Evolutionary conservation across 139 green algal genomes (phyloP).

Genomic region (Auxenochlorella protothecoides): DNA sequence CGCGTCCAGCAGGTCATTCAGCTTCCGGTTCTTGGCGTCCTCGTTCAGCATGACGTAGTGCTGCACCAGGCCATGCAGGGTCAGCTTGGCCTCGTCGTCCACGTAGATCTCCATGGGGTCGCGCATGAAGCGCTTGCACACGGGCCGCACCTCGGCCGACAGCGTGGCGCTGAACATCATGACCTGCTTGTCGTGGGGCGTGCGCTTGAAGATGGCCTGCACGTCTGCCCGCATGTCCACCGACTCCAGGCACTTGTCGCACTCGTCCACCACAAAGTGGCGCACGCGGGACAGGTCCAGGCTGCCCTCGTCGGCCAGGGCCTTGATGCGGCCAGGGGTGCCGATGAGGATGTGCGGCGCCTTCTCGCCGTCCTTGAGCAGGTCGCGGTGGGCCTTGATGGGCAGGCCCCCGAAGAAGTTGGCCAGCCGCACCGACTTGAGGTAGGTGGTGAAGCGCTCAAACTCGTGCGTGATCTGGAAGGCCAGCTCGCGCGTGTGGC

Average conservation of each 20-base stretch:
- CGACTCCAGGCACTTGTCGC: constrained; percentile 98
- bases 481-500: constrained; percentile 97
- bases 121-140: constrained; percentile 99
- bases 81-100: constrained; percentile 98
- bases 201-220: constrained; percentile 97
- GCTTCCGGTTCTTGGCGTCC: constrained; percentile 97
- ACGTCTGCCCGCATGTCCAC: constrained; percentile 95
- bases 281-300: constrained; percentile 79
- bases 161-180: constrained; percentile 99
- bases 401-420: constrained; percentile 93
- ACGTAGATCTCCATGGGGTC: constrained; percentile 87
- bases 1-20: constrained; percentile 96
- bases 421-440: constrained; percentile 74
- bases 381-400: constrained; percentile 68
- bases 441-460: constrained; percentile 81
- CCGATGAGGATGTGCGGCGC: constrained; percentile 88
- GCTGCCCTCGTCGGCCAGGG: constrained; percentile 64
- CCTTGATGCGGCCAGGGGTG: constrained; percentile 92
- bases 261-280: constrained; percentile 98
- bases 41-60: constrained; percentile 98
- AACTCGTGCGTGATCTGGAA: constrained; percentile 99
- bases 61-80: constrained; percentile 97
- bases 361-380: constrained; percentile 70
- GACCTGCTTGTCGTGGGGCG: constrained; percentile 98
- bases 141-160: constrained; percentile 73